Base-by-base conservation (phyloP, 768 basidiomycete species). In the Podaxis sp. region DNA sequence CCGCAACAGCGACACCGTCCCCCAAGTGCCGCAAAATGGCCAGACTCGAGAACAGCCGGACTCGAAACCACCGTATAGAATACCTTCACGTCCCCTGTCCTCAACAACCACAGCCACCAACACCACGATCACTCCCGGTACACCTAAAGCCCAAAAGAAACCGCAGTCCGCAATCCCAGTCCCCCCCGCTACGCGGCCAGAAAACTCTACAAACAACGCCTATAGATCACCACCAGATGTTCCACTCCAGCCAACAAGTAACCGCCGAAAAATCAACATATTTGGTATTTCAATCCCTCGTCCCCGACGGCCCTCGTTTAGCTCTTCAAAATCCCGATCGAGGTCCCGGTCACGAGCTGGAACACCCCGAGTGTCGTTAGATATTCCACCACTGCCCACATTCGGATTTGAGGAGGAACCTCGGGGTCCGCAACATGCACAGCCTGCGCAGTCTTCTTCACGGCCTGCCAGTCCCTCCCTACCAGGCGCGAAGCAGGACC, bases 91-190 rank as follows among this genome's bases (percentile, higher is more conserved):
- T 5, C 89, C 89, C 3, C 73, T 90, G 23, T 89, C 88, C 2
- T 81, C 84, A 21, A 85, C 82, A 0, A 87, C 87, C 0, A 82
- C 82, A 16, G 80, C 82, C 1, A 87, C 87, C 1, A 82, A 82
- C 66, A 77, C 81, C 18, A 88, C 87, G 4, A 76, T 84, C 57
- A 83, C 81, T 5, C 85, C 86, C n/a, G 73, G 74, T 14, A 83
- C 84, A 0, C 82, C 82, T 25, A 83, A 73, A 64, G 63, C 76
- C 40, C 50, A 71, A 64, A 67, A 68, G 62, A 62, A 66, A 25
- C 68, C 60, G 3, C 63, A 71, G 16, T 67, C 76, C 50, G 65
- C 69, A 18, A 65, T 71, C 44, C 70, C 70, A 14, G 62, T 68
- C n/a, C 72, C 69, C 40, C 48, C 60, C 51, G 14, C 36, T 42